phyloP scores from a whole-genome alignment of 371 early-diverging fungal species.

The Lichtheimia hyalospora region DNA sequence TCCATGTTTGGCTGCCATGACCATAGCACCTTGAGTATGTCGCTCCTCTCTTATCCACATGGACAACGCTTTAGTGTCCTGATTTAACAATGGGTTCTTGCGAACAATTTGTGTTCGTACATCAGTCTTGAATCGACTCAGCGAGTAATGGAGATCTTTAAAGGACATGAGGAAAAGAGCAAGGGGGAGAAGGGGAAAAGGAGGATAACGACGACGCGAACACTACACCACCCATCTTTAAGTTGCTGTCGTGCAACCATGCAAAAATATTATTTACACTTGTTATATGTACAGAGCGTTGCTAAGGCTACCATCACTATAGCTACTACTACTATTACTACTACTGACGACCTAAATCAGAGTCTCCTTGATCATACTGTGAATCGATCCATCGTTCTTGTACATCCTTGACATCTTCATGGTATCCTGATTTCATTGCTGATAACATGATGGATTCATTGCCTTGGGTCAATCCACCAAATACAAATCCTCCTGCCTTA shows the following conservation, averaged over 20 bases:
- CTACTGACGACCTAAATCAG: background rate
- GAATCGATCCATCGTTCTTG: slow-evolving; percentile 63
- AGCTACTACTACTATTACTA: background rate
- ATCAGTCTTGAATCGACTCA: slow-evolving; percentile 32
- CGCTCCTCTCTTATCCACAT: slow-evolving; percentile 46
- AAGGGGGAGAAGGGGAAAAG: too few species aligned
- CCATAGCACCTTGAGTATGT: slow-evolving; percentile 28
- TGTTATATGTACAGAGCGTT: background rate
- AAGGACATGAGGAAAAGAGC: slow-evolving; percentile 22
- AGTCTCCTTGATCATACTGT: background rate
- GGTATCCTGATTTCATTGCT: slow-evolving; percentile 56
- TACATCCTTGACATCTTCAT: slow-evolving; percentile 58
- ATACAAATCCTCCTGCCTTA: slow-evolving; percentile 91
- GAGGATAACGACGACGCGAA: too few species aligned
- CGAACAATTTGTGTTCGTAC: slow-evolving; percentile 34
- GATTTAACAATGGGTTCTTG: slow-evolving; percentile 39
- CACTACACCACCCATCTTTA: too few species aligned
- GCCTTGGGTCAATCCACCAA: slow-evolving; percentile 79
- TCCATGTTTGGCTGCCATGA: slow-evolving; percentile 33
- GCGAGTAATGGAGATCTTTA: slow-evolving; percentile 38
- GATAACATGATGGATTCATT: slow-evolving; percentile 78
- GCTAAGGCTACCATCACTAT: background rate
- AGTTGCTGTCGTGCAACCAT: slow-evolving; percentile 1
- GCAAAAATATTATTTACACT: background rate
- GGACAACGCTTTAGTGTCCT: slow-evolving; percentile 37